Conservation (phyloP, 371 early-diverging fungal species). For the Apophysomyces variabilis region DNA sequence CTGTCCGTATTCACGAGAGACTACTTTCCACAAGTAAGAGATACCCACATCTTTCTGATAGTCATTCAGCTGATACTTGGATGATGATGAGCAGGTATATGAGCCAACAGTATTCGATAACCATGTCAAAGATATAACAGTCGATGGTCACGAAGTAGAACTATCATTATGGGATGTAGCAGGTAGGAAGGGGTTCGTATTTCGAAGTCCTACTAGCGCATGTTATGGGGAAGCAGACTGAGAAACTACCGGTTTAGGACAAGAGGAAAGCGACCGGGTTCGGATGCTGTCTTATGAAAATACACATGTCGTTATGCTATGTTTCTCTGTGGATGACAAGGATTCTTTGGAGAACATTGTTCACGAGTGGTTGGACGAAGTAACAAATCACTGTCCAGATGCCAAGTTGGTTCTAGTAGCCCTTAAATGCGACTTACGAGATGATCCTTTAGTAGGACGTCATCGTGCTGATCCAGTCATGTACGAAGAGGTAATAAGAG, state of each 20-base stretch:
- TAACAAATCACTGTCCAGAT: constrained; percentile 30
- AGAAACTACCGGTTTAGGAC: not conserved
- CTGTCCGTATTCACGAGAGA: constrained; percentile 64
- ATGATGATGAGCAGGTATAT: not conserved
- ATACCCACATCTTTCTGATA: not conserved
- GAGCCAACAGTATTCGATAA: not conserved
- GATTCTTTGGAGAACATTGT: constrained; percentile 43
- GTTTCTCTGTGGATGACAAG: constrained; percentile 49
- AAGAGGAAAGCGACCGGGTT: not conserved
- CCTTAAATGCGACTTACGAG: constrained; percentile 45
- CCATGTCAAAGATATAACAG: not conserved
- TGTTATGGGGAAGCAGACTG: not conserved
- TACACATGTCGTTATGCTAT: constrained; percentile 46
- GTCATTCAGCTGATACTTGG: not conserved
- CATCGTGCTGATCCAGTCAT: constrained; percentile 13
- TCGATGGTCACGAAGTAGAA: constrained; percentile 1
- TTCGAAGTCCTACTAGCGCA: too few species aligned
- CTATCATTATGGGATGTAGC: not conserved
- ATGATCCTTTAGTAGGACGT: constrained; percentile 14
- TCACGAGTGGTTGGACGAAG: constrained; percentile 39
- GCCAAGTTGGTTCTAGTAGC: constrained; percentile 39
- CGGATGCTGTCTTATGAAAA: constrained; percentile 29
- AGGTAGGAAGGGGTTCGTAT: not conserved
- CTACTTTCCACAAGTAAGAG: constrained; percentile 57
- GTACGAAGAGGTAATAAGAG: constrained; percentile 27